Base-by-base conservation (phyloP, 2,329 filamentous ascomycete species). In the Magnaporthales sp. region DNA sequence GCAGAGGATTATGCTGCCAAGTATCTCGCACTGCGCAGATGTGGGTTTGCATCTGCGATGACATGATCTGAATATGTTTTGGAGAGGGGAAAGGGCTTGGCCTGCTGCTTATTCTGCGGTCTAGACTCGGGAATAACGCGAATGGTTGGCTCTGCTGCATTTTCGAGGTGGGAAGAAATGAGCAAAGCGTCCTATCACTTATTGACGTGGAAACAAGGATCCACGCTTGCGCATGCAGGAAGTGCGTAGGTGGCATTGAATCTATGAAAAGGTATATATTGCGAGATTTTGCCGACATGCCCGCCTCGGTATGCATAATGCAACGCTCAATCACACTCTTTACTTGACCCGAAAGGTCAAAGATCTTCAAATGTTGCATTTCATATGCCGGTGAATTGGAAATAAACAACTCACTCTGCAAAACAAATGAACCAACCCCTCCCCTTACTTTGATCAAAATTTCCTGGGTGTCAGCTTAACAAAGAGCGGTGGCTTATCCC, bases 401-500 rank as follows among this genome's bases (percentile, higher is more conserved):
- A 24, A 58, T 15, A 19, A 24, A 58, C 9, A 58, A 58, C 7
- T 15, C 0, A 8, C n/a, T 22, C 9, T 13, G 24, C 19, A 58
- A 58, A 26, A n/a, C 5, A 15, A 10, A 51, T 51, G 38, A 26
- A n/a, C 19, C 19, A 51, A n/a, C n/a, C 5, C 6, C 19, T 19
- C 38, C 19, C 38, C n/a, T n/a, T 7, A 11, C 26, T 27, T 22
- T 15, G 22, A 38, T 46, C n/a, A 63, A 63, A 26, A 24, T 32
- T 51, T 24, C 46, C 32, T 26, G 2, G 15, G 11, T 26, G n/a
- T 30, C 26, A 51, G 9, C n/a, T 58, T 32, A 5, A 65, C 51
- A 15, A 65, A 19, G 62, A 80, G 69, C 4, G 74, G 71, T 1
- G 71, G 72, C 68, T 80, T 80, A 11, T 75, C 66, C 78, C 78